These are phyloP conservation scores for Rozella allomycis DNA, from an alignment of 371 early-diverging fungal genomes.

Conservation along the genomic window DNA sequence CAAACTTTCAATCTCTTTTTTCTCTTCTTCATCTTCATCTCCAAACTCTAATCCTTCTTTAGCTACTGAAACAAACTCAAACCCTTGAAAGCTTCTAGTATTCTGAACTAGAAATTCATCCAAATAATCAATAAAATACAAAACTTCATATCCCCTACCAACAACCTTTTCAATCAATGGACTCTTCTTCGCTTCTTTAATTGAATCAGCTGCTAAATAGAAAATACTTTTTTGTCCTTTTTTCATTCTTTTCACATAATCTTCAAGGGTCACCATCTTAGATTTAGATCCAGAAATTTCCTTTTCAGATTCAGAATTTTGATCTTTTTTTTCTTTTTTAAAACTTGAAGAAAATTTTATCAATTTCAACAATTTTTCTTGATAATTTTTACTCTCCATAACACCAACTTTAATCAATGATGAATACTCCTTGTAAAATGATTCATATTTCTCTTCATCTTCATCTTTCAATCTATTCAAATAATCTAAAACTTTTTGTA, in stretches of 20 bases:
- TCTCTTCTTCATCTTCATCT: conserved; percentile 23
- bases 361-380: conserved; percentile 50
- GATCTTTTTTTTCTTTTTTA: conserved; percentile 11
- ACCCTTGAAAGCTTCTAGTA: conserved; percentile 48
- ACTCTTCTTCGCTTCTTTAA: conserved; percentile 46
- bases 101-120: conserved; percentile 66
- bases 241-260: conserved; percentile 68
- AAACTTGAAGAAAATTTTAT: conserved; percentile 49
- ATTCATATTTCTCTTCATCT: conserved; percentile 45
- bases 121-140: conserved; percentile 70
- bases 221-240: conserved; percentile 70
- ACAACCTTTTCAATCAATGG: conserved; percentile 69
- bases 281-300: no score
- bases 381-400: conserved; percentile 42
- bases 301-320: no score
- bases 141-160: conserved; percentile 68
- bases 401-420: conserved; percentile 60
- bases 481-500: conserved; percentile 70
- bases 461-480: conserved; percentile 41
- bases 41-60: conserved; percentile 59
- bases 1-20: conserved; percentile 23
- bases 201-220: conserved; percentile 48
- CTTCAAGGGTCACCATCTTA: conserved; percentile 21
- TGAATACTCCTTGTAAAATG: conserved; percentile 48
- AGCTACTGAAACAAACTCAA: conserved; percentile 54